Evolutionary conservation across 768 basidiomycete genomes (phyloP), one percentile per base, ranked within the genome.

Genomic region (Russula compacta): DNA sequence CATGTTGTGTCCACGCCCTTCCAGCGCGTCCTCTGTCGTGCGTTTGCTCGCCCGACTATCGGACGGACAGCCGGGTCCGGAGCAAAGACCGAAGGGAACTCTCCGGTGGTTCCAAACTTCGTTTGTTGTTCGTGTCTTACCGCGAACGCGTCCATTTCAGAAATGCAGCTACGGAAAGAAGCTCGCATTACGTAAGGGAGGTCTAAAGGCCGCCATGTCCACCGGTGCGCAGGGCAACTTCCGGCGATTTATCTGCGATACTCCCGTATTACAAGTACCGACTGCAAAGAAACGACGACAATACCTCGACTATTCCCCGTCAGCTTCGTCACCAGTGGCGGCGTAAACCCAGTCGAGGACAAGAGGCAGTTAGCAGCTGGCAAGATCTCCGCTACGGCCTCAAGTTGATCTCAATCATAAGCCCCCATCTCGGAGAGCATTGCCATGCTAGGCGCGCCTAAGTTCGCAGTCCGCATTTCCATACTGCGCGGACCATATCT

Each of bases 301-400:
- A 54, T 53, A 32, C 40, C 21, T 65, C 64, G 64, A 65, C 53
- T 38, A 64, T 65, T 65, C 62, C 36, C 64, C 64, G 51, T 38
- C 56, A 29, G 54, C 43, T 44, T 46, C 51, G 47, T 48, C 19
- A 40, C n/a, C 24, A 19, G 24, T 42, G 14, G 11, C 55, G 49
- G 47, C 36, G 17, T 8, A 55, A 40, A 52, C 38, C 24, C 21
- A 50, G 17, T 19, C 42, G 60, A 50, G 40, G 32, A 50, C 60
- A 50, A 55, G 19, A 21, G 19, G 21, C 33, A 43, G 35, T 36
- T 57, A 40, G 60, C 50, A 52, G 52, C 50, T 51, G 50, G 60
- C 49, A 56, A 61, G 38, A 47, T 44, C 32, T 64, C 43, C 36
- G 53, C 15, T 33, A 29, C 32, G 32, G 7, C 35, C 60, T 40